Conservation (phyloP, 805 yeast genomes). For the Cyberlindnera lachancei region DNA sequence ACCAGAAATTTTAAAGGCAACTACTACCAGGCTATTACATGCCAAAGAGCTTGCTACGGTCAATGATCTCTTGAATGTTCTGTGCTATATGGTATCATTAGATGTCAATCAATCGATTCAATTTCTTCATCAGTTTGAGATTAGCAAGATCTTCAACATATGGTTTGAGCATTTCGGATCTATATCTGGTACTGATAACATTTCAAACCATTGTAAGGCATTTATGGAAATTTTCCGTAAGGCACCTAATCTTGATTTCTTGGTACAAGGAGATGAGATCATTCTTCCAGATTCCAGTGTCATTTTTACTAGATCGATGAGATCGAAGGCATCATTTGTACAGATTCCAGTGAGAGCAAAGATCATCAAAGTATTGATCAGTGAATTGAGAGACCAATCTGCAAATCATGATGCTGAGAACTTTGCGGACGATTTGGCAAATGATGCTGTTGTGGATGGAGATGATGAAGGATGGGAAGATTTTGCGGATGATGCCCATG, state of each 20-base stretch:
- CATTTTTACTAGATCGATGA: slow-evolving; percentile 84
- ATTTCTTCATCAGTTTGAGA: slow-evolving; percentile 39
- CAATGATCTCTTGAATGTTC: slow-evolving; percentile 69
- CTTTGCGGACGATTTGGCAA: slow-evolving; percentile 33
- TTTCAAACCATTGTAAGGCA: slow-evolving; percentile 60
- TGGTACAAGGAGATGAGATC: slow-evolving; percentile 73
- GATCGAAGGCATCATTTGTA: slow-evolving; percentile 44
- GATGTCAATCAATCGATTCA: slow-evolving; percentile 59
- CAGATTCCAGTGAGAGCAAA: slow-evolving; percentile 63
- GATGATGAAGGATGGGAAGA: slow-evolving; percentile 72
- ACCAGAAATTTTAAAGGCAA: slow-evolving; percentile 38
- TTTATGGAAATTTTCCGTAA: slow-evolving; percentile 59
- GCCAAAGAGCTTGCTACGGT: slow-evolving; percentile 68
- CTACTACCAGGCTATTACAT: slow-evolving; percentile 54
- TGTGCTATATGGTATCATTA: slow-evolving; percentile 59
- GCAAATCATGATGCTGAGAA: slow-evolving; percentile 8
- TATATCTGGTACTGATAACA: slow-evolving; percentile 64
- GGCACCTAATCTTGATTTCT: slow-evolving; percentile 43
- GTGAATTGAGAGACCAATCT: slow-evolving; percentile 62
- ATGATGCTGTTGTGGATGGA: slow-evolving; percentile 59
- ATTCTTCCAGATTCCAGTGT: slow-evolving; percentile 47
- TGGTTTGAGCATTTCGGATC: slow-evolving; percentile 84
- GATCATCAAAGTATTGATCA: slow-evolving; percentile 60
- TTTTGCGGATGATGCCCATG: slow-evolving; percentile 57
- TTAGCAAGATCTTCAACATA: slow-evolving; percentile 55